Evolutionary conservation across 2,329 filamentous ascomycete species (phyloP).

Genomic region (Polychaeton citri): DNA sequence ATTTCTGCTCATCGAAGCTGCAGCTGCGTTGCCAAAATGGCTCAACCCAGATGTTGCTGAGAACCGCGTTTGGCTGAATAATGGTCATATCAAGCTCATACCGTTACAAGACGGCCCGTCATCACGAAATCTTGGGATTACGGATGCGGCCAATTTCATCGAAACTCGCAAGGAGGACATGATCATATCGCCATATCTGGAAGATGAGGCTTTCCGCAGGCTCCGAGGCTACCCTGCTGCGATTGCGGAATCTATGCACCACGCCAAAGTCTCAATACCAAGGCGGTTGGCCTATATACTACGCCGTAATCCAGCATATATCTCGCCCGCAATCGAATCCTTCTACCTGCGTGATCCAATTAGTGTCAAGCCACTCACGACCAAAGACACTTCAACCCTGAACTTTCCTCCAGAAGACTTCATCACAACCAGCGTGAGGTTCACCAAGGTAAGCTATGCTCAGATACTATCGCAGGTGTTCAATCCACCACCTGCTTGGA

Average conservation of each 20-base stretch:
- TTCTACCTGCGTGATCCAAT: conserved; percentile 86
- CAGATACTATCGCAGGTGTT: conserved; percentile 83
- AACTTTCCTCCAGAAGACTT: conserved; percentile 66
- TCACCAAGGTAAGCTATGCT: conserved; percentile 81
- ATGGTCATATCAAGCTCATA: conserved; percentile 63
- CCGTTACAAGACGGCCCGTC: conserved; percentile 29
- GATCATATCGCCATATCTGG: conserved; percentile 59
- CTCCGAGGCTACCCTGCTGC: conserved; percentile 70
- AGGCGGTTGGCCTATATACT: conserved; percentile 71
- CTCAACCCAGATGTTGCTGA: conserved; percentile 79
- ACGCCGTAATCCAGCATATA: conserved; percentile 58
- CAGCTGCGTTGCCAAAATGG: conserved; percentile 77
- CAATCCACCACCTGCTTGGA: conserved; percentile 45
- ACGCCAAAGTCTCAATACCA: conserved; percentile 59
- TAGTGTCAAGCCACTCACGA: conserved; percentile 54
- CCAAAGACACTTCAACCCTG: conserved; percentile 39
- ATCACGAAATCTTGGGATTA: conserved; percentile 43
- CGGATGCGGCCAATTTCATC: conserved; percentile 52
- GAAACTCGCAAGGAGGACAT: conserved; percentile 42
- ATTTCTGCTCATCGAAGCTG: conserved; percentile 88
- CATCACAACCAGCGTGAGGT: conserved; percentile 63
- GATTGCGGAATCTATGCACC: conserved; percentile 63
- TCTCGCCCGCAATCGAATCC: conserved; percentile 73
- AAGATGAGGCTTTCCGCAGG: conserved; percentile 84
- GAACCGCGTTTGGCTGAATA: conserved; percentile 80